A percentile compares a stretch with the other conserved stretches of the same genome.
phyloP scores from a whole-genome alignment of 192 early-diverging fungal genomes.

The Podila minutissima region DNA sequence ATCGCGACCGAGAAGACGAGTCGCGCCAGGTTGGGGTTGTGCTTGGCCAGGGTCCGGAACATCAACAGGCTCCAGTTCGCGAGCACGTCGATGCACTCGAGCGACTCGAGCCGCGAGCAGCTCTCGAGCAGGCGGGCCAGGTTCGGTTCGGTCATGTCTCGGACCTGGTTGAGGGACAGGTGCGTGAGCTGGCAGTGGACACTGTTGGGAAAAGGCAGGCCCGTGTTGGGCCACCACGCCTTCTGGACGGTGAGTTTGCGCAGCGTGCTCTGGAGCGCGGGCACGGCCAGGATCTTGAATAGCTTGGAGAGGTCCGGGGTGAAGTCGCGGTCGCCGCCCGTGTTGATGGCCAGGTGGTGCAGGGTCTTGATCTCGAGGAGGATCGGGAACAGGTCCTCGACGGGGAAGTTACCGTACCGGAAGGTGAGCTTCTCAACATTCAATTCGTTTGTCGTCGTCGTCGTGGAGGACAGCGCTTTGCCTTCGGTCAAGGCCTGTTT shows the following conservation, averaged over 20 bases:
- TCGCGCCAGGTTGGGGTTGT: slow-evolving; percentile 4
- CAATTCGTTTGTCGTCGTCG: not conserved
- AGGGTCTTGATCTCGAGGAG: slow-evolving; percentile 9
- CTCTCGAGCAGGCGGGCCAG: slow-evolving; percentile 7
- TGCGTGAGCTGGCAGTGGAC: slow-evolving; percentile 1
- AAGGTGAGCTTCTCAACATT: not conserved
- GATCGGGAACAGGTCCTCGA: slow-evolving; percentile 1
- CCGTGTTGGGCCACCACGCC: not conserved
- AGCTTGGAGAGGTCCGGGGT: not conserved
- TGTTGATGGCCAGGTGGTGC: slow-evolving; percentile 3
- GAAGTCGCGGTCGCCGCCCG: not conserved
- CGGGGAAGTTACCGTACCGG: not conserved
- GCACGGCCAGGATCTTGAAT: not conserved
- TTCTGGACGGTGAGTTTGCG: slow-evolving; percentile 3
- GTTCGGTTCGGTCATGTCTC: not conserved
- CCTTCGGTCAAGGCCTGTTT: not conserved
- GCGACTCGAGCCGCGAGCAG: slow-evolving; percentile 1
- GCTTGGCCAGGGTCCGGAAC: slow-evolving; percentile 6
- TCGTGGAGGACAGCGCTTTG: not conserved
- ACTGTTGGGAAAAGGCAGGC: slow-evolving; percentile 10
- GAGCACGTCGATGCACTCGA: not conserved
- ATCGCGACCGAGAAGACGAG: not conserved
- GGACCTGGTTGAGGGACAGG: not conserved
- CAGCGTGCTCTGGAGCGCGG: not conserved
- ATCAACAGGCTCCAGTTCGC: not conserved